phyloP scores from a whole-genome alignment of 2,329 filamentous ascomycete species.

The Aspergillus intermedius region DNA sequence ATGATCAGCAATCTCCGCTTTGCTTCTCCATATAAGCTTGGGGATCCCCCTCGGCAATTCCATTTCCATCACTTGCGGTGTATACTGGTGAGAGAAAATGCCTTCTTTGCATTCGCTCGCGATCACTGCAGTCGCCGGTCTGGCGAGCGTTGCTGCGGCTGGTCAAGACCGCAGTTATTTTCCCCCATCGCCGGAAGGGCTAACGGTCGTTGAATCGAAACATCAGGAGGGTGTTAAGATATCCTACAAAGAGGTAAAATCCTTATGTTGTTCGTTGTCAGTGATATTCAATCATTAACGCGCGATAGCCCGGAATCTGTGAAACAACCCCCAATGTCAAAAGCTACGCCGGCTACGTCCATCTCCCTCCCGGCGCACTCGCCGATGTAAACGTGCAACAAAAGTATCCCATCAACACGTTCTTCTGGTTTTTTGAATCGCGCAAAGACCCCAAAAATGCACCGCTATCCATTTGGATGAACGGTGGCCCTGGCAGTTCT shows the following conservation, averaged over 20 bases:
- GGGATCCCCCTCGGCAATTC: too few species aligned
- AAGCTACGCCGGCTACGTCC: constrained; percentile 55
- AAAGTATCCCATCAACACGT: constrained; percentile 55
- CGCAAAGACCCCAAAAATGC: constrained; percentile 47
- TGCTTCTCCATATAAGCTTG: too few species aligned
- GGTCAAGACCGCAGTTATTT: constrained; percentile 31
- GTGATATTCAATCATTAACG: too few species aligned
- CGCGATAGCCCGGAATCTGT: constrained; percentile 42
- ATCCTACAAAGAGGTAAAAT: constrained; percentile 40
- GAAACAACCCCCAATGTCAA: constrained; percentile 52
- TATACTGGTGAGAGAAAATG: neutral
- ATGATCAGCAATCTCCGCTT: neutral
- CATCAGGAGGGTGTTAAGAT: constrained; percentile 39
- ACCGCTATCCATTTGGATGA: constrained; percentile 57
- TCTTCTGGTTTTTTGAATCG: constrained; percentile 61
- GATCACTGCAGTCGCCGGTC: constrained; percentile 5
- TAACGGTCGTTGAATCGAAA: constrained; percentile 38
- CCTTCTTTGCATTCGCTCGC: neutral
- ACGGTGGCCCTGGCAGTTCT: constrained; percentile 54
- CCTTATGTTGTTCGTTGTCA: too few species aligned
- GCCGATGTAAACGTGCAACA: constrained; percentile 38
- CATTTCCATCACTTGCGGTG: too few species aligned
- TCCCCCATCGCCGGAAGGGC: constrained; percentile 35
- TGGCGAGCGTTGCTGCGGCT: constrained; percentile 17
- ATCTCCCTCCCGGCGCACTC: constrained; percentile 45